A percentile compares a stretch with the other conserved stretches of the same genome.
Conservation (phyloP, 2,329 filamentous ascomycete genomes). For the Didymella arachidicola region DNA sequence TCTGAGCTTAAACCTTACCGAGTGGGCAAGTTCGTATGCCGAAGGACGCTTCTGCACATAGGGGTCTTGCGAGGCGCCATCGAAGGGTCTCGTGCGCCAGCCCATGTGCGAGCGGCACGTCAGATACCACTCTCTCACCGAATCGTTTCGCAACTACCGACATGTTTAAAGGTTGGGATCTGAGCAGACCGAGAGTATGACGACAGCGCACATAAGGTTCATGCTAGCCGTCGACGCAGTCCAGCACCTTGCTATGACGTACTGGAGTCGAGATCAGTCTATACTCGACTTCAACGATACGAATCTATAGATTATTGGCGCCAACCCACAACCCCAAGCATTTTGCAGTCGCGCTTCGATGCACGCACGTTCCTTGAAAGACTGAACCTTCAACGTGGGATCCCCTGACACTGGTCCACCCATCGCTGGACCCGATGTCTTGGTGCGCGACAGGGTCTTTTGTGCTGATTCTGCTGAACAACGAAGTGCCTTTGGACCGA, state of each 20-base stretch:
- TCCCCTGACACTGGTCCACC: neutral
- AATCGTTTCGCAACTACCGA: neutral
- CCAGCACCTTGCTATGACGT: constrained; percentile 3
- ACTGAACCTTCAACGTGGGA: neutral
- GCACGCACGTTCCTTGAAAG: constrained; percentile 1
- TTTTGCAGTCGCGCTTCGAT: constrained; percentile 2
- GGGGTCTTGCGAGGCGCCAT: neutral
- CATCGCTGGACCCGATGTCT: constrained; percentile 1
- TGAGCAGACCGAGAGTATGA: constrained; percentile 2
- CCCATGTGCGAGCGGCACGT: neutral
- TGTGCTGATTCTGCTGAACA: neutral
- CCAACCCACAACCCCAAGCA: neutral
- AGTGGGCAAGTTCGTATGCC: neutral
- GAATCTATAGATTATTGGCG: constrained; percentile 2
- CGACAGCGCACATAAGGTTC: constrained; percentile 1
- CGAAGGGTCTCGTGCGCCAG: neutral
- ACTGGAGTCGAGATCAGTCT: constrained; percentile 9
- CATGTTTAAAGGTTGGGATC: neutral
- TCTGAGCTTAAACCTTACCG: neutral
- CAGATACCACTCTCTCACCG: neutral
- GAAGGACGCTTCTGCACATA: neutral
- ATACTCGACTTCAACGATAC: neutral
- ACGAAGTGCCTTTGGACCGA: neutral
- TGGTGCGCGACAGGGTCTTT: constrained; percentile 9
- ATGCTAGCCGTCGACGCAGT: constrained; percentile 6